Conservation (phyloP, 306 rosid species). For the Aeschynomene evenia region DNA sequence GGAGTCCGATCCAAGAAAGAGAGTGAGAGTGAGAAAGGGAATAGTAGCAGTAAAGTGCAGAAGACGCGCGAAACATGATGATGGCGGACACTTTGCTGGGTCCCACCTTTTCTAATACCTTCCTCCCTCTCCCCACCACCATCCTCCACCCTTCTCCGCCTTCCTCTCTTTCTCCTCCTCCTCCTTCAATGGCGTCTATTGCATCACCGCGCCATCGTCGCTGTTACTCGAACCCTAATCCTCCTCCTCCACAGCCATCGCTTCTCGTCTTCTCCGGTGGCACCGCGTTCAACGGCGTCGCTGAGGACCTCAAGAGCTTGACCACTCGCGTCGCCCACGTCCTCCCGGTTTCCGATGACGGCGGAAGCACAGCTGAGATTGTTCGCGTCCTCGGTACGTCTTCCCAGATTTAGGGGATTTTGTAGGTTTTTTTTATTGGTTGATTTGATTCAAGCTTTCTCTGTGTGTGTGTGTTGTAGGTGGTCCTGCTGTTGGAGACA, state of each 20-base stretch:
- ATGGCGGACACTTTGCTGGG: conserved; percentile 62
- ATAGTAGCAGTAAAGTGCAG: not conserved
- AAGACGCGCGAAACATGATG: conserved; percentile 54
- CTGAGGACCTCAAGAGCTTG: conserved; percentile 71
- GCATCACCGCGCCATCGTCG: conserved; percentile 36
- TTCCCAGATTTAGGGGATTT: not conserved
- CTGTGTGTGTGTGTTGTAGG: conserved; percentile 37
- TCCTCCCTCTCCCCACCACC: conserved; percentile 17
- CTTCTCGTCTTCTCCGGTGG: conserved; percentile 94
- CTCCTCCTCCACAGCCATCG: conserved; percentile 46
- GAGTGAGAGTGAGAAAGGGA: not conserved
- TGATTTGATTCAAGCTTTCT: not conserved
- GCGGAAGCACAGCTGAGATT: conserved; percentile 96
- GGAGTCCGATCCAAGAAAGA: not conserved
- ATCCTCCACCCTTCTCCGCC: conserved; percentile 18
- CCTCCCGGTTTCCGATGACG: conserved; percentile 95
- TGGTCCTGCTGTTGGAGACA: conserved; percentile 98
- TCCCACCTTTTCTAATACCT: conserved; percentile 31
- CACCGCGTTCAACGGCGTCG: conserved; percentile 90
- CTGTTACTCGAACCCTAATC: conserved; percentile 47
- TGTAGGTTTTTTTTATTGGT: conserved; percentile 5
- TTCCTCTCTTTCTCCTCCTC: not conserved
- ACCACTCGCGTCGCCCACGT: conserved; percentile 94
- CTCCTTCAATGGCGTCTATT: conserved; percentile 54
- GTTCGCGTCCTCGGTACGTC: conserved; percentile 80